phyloP scores from a whole-genome alignment of 2,329 filamentous ascomycete genomes.

The Zymoseptoria tritici region DNA sequence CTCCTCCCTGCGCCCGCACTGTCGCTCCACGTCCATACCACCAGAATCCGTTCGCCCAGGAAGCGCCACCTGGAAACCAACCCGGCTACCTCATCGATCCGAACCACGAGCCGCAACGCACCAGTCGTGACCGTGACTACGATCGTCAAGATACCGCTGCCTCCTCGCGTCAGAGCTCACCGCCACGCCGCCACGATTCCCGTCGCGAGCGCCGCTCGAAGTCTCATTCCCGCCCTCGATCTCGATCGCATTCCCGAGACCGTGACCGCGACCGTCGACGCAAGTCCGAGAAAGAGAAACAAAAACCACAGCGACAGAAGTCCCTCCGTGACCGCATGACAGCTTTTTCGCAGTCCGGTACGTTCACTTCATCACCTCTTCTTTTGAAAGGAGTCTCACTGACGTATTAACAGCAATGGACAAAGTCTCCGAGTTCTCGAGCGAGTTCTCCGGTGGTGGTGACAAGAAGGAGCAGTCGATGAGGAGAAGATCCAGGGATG shows the following conservation, averaged over 20 bases:
- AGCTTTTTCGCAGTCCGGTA: not conserved
- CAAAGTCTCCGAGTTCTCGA: not conserved
- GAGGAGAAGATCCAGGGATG: too few species aligned
- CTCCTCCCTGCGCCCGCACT: not conserved
- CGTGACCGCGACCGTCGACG: not conserved
- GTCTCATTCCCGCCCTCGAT: slow-evolving; percentile 3
- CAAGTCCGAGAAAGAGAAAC: not conserved
- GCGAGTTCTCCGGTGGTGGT: not conserved
- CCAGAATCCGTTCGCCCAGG: slow-evolving; percentile 24
- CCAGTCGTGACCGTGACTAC: not conserved
- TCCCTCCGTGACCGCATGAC: not conserved
- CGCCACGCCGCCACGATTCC: not conserved
- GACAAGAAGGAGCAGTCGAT: too few species aligned
- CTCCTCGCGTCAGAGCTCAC: not conserved
- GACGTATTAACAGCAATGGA: not conserved
- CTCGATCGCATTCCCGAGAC: slow-evolving; percentile 4
- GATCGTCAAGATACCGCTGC: not conserved
- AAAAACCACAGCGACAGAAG: not conserved
- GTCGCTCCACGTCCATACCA: slow-evolving; percentile 13
- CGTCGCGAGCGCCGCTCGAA: not conserved
- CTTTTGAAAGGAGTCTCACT: not conserved
- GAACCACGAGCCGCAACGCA: not conserved
- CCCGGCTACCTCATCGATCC: slow-evolving; percentile 16
- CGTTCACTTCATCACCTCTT: not conserved
- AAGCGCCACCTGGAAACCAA: slow-evolving; percentile 15